phyloP scores from a whole-genome alignment of 306 rosid species.

The Clitoria ternatea region DNA sequence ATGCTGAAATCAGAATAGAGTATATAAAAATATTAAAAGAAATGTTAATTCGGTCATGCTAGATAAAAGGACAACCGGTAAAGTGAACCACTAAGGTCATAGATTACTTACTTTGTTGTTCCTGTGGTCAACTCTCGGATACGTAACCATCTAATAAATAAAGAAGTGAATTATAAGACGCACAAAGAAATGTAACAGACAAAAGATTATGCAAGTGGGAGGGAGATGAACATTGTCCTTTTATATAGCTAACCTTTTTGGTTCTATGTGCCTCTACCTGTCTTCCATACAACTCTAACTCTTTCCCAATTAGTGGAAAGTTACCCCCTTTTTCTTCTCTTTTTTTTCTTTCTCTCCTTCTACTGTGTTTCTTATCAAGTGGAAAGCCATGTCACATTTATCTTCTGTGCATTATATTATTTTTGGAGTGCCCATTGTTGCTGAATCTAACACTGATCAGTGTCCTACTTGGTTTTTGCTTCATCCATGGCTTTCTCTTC shows the following conservation, averaged over 20 bases:
- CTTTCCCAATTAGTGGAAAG: conserved; percentile 17
- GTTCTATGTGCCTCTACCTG: conserved; percentile 24
- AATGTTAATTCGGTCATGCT: background rate
- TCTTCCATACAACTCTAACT: conserved; percentile 34
- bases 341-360: background rate
- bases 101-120: background rate
- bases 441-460: conserved; percentile 13
- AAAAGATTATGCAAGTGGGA: conserved; percentile 9
- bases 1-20: too few species aligned
- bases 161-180: conserved; percentile 10
- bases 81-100: background rate
- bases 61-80: background rate
- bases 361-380: conserved; percentile 8
- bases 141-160: background rate
- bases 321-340: background rate
- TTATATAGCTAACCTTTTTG: conserved; percentile 16
- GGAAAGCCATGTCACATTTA: conserved; percentile 15
- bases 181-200: background rate
- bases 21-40: too few species aligned
- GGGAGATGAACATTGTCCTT: conserved; percentile 4
- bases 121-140: background rate
- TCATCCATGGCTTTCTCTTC: conserved; percentile 54
- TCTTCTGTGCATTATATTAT: conserved; percentile 1
- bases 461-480: conserved; percentile 24
- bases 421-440: conserved; percentile 39